A percentile compares a stretch with the other conserved stretches of the same genome.
These are phyloP conservation scores for Lablab purpureus DNA, from an alignment of 306 rosid species.

Conservation along the genomic window DNA sequence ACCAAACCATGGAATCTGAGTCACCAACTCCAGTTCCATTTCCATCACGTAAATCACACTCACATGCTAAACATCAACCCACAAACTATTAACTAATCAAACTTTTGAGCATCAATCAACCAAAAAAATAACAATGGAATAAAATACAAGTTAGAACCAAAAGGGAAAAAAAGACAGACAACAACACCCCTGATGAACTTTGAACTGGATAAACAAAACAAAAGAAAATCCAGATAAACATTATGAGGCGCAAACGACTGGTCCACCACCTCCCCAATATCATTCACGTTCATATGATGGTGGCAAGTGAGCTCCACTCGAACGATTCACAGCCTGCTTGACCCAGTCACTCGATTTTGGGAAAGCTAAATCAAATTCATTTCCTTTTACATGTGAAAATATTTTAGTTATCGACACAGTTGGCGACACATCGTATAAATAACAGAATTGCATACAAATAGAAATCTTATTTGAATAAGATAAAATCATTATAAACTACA, in stretches of 20 bases:
- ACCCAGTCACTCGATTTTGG: constrained; percentile 32
- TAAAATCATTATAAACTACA: too few species aligned
- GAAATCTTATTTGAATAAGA: neutral
- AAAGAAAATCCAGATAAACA: constrained; percentile 33
- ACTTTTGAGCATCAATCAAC: neutral
- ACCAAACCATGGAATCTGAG: constrained; percentile 49
- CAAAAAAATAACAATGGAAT: neutral
- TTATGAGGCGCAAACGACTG: constrained; percentile 24
- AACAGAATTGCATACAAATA: too few species aligned
- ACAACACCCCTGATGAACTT: neutral
- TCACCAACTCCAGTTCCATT: constrained; percentile 44
- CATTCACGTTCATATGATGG: constrained; percentile 6
- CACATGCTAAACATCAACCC: constrained; percentile 34
- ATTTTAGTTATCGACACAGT: too few species aligned
- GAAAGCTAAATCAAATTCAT: constrained; percentile 14
- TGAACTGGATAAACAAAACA: constrained; percentile 29
- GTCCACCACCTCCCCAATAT: constrained; percentile 42
- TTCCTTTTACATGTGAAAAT: neutral
- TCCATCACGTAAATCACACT: constrained; percentile 33
- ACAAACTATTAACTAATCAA: constrained; percentile 13
- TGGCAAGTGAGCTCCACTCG: constrained; percentile 41
- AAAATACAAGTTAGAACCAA: neutral
- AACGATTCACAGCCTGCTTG: constrained; percentile 34
- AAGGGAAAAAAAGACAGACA: neutral
- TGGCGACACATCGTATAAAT: too few species aligned